A percentile compares a stretch with the other conserved stretches of the same genome.
Conservation (phyloP, 2,329 filamentous ascomycete species). For the Pseudomassariella vexata region DNA sequence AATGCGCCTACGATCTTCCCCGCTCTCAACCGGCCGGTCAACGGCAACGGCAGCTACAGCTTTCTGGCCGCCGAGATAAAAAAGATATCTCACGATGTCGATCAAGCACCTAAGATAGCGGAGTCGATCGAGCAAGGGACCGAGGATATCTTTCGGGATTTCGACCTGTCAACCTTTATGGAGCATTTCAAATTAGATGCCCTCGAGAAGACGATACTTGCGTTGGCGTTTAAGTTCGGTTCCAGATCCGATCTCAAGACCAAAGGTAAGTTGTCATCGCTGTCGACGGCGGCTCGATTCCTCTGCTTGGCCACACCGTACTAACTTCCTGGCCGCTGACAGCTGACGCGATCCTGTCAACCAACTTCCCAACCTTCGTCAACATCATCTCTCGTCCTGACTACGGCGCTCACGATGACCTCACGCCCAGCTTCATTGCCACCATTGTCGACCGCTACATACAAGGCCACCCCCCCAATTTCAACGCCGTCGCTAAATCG, state of each 20-base stretch:
- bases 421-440: constrained; percentile 66
- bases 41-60: constrained; percentile 77
- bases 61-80: constrained; percentile 78
- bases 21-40: constrained; percentile 63
- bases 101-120: constrained; percentile 85
- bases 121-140: constrained; percentile 88
- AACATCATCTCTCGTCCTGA: constrained; percentile 65
- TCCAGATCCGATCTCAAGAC: constrained; percentile 75
- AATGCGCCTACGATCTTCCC: constrained; percentile 92
- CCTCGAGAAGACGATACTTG: constrained; percentile 79
- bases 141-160: constrained; percentile 91
- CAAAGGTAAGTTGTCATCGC: constrained; percentile 60
- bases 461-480: constrained; percentile 79
- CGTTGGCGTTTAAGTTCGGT: constrained; percentile 82
- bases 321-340: no score
- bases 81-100: constrained; percentile 73
- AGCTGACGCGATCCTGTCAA: constrained; percentile 88
- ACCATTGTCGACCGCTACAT: constrained; percentile 81
- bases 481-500: constrained; percentile 68
- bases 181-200: constrained; percentile 93
- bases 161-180: constrained; percentile 92
- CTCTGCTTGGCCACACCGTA: constrained; percentile 11
- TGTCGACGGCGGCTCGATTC: constrained; percentile 32
- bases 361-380: constrained; percentile 72
- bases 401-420: constrained; percentile 58